Percentiles rank a stretch among this genome's conserved stretches.
These are phyloP conservation scores for Suillus lakei DNA, from an alignment of 768 basidiomycete genomes.

Conservation along the genomic window DNA sequence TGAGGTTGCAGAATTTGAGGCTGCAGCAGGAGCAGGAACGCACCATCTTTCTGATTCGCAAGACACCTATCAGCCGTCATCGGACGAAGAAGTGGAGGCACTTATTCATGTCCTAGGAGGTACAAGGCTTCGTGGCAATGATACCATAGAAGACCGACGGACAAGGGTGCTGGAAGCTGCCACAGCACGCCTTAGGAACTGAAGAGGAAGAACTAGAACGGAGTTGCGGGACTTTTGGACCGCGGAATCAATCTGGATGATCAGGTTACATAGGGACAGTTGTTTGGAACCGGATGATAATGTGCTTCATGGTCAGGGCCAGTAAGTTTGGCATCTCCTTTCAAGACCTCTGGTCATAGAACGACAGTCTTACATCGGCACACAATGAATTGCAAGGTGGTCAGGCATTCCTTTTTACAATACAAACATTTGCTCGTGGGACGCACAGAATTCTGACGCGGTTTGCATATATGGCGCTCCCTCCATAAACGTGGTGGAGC, in stretches of 20 bases:
- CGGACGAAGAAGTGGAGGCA: slow-evolving; percentile 61
- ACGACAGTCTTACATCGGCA: neutral
- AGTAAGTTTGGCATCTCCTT: neutral
- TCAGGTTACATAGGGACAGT: neutral
- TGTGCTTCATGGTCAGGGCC: neutral
- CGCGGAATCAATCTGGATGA: slow-evolving; percentile 3
- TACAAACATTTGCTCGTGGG: neutral
- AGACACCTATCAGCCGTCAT: slow-evolving; percentile 54
- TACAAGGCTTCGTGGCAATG: slow-evolving; percentile 28
- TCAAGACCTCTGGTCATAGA: neutral
- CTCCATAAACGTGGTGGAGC: neutral
- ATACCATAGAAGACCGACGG: slow-evolving; percentile 64
- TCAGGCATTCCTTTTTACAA: neutral
- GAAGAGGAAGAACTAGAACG: slow-evolving; percentile 77
- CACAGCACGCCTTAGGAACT: slow-evolving; percentile 56
- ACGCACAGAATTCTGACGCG: neutral
- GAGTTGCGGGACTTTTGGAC: slow-evolving; percentile 62
- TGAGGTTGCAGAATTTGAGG: slow-evolving; percentile 74
- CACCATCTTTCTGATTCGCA: slow-evolving; percentile 49
- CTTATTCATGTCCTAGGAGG: slow-evolving; percentile 62
- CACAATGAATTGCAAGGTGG: neutral
- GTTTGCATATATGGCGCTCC: neutral
- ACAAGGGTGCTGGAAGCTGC: slow-evolving; percentile 62
- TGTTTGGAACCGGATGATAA: neutral
- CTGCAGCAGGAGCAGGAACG: slow-evolving; percentile 52